Evolutionary conservation across 345 rosid genomes (phyloP).

Genomic region (Raphanus sativus): DNA sequence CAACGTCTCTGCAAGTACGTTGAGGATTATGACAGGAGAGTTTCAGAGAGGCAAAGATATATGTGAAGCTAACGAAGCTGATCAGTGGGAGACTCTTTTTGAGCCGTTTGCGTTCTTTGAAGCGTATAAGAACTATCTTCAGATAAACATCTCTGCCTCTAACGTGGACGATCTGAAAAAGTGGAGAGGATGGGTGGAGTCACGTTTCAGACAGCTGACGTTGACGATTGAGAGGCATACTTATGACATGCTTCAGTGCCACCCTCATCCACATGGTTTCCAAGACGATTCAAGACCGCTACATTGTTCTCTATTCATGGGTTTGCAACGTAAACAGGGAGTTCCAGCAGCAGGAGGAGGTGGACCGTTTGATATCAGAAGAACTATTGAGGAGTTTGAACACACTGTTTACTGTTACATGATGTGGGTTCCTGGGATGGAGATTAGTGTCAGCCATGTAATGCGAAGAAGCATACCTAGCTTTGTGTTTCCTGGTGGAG

Average conservation of each 20-base stretch:
- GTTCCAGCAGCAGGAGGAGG: constrained; percentile 59
- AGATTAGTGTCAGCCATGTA: constrained; percentile 55
- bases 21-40: constrained; percentile 86
- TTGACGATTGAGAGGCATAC: constrained; percentile 91
- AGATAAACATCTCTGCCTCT: constrained; percentile 74
- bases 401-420: too few relatives aligned
- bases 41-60: constrained; percentile 88
- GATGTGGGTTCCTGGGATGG: too few relatives aligned
- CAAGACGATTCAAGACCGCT: constrained; percentile 66
- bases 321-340: constrained; percentile 92
- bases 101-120: constrained; percentile 88
- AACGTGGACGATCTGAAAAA: constrained; percentile 76
- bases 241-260: constrained; percentile 82
- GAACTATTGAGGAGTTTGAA: too few relatives aligned
- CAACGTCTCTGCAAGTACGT: constrained; percentile 83
- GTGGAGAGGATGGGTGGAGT: constrained; percentile 99
- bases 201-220: constrained; percentile 90
- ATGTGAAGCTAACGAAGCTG: constrained; percentile 92
- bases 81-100: constrained; percentile 75
- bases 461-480: constrained; percentile 66
- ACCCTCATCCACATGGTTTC: constrained; percentile 85
- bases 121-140: constrained; percentile 87
- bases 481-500: too few relatives aligned
- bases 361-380: constrained; percentile 70
- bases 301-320: constrained; percentile 79